Evolutionary conservation across 768 basidiomycete genomes (phyloP).

Genomic region (Crassisporium funariophilum): DNA sequence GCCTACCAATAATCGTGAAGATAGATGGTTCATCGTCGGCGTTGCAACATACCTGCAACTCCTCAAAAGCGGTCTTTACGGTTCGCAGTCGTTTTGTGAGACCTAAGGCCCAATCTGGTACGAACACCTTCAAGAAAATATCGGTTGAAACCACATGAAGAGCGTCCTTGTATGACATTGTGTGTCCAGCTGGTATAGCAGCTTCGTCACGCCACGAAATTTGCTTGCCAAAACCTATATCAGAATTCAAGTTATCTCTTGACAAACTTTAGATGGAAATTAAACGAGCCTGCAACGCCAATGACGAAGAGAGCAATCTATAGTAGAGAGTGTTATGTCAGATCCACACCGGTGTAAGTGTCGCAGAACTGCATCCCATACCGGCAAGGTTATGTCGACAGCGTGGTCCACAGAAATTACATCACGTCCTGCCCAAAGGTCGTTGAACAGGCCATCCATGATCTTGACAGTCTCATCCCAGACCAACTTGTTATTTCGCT

Average conservation of each 20-base stretch:
- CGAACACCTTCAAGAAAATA: conserved; percentile 31
- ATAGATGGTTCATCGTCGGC: background rate
- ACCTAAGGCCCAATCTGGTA: conserved; percentile 36
- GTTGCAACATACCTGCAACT: conserved; percentile 25
- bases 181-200: conserved; percentile 39
- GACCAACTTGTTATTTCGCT: conserved; percentile 51
- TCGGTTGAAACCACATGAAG: conserved; percentile 39
- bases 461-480: conserved; percentile 49
- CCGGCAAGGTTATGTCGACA: conserved; percentile 56
- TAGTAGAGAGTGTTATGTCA: conserved; percentile 4
- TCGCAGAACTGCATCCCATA: conserved; percentile 24
- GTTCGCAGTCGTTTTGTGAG: conserved; percentile 30
- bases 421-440: conserved; percentile 48
- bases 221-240: conserved; percentile 46
- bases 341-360: background rate
- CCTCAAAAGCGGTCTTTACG: conserved; percentile 38
- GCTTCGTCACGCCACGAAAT: conserved; percentile 46
- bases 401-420: conserved; percentile 46
- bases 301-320: conserved; percentile 61
- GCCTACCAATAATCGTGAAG: conserved; percentile 9
- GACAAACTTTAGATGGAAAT: background rate
- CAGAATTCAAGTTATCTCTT: background rate
- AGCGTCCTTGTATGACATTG: conserved; percentile 46
- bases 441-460: conserved; percentile 43
- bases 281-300: conserved; percentile 49